Evolutionary conservation across 345 rosid species (phyloP), one percentile per base, ranked within the genome.

Genomic region (Gynandropsis gynandra): DNA sequence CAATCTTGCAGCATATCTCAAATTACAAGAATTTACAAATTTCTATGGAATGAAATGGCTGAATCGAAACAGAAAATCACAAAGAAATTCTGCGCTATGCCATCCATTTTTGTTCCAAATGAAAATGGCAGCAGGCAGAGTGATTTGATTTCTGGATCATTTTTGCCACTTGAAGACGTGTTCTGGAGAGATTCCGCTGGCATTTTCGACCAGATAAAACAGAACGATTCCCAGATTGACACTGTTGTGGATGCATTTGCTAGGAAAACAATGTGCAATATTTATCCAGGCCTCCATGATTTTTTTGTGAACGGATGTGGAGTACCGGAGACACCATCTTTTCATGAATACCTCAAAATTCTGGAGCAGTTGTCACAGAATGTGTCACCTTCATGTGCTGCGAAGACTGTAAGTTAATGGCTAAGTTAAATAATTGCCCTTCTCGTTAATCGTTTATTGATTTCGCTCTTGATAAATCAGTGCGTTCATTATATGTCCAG

Each of bases 181-280:
- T 76, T 65, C 76, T 90, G 96, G 96, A 67, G 73, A 21, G 95
- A 90, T 76, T 71, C 92, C 47, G 82, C 86, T 59, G 95, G 85
- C 52, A 56, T 67, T 54, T 46, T 74, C 61, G 72, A 80, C 57
- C 71, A 63, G 64, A 68, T 82, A 64, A 76, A 70, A 69, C 70
- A 64, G 55, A 63, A 54, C 42, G 64, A 67, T 55, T 58, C 74
- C 40, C 62, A 65, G 45, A 33, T 55, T 42, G 52, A 71, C 53
- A 60, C 59, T 37, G 43, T 68, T 35, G 66, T 54, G 56, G 72
- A 62, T 40, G 70, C 75, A 45, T 62, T 78, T 31, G 56, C 12
- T 58, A 43, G 68, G 63, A 87, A 80, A 72, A 72, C 78, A 45
- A 66, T 92, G 68, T 71, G 76, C 66, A 62, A 64, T 76, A 63